phyloP scores from a whole-genome alignment of 495 filamentous ascomycete genomes.

The Corynascus novoguineensis region DNA sequence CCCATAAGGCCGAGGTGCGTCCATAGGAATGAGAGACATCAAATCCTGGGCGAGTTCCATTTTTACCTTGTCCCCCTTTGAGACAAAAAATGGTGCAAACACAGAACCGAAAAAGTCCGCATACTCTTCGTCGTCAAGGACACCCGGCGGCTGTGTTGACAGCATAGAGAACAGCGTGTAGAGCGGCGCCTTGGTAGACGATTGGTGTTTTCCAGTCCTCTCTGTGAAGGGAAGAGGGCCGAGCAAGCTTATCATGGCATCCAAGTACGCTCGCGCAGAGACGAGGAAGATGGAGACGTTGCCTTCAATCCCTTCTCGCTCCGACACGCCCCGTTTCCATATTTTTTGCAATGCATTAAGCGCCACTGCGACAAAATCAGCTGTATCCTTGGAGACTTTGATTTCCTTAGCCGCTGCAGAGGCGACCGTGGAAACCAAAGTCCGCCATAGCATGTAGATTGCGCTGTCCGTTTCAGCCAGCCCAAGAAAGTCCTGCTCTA shows the following conservation, averaged over 20 bases:
- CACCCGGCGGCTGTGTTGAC: slow-evolving; percentile 36
- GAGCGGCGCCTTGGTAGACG: slow-evolving; percentile 39
- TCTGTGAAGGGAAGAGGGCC: slow-evolving; percentile 76
- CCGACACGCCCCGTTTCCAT: slow-evolving; percentile 47
- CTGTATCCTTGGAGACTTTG: slow-evolving; percentile 77
- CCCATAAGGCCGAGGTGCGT: slow-evolving; percentile 35
- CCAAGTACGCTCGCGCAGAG: slow-evolving; percentile 55
- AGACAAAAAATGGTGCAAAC: slow-evolving; percentile 44
- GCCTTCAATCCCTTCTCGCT: slow-evolving; percentile 16
- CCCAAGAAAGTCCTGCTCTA: slow-evolving; percentile 53
- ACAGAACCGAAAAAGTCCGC: slow-evolving; percentile 36
- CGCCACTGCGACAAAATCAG: slow-evolving; percentile 67
- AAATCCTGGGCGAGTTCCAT: slow-evolving; percentile 41
- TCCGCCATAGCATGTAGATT: slow-evolving; percentile 60
- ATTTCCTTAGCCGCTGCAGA: slow-evolving; percentile 83
- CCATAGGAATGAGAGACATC: slow-evolving; percentile 34
- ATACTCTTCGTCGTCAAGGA: slow-evolving; percentile 40
- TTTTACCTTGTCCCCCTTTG: slow-evolving; percentile 37
- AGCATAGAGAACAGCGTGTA: slow-evolving; percentile 47
- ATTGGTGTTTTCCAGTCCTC: slow-evolving; percentile 46
- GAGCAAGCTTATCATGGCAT: slow-evolving; percentile 56
- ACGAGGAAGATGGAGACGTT: slow-evolving; percentile 50
- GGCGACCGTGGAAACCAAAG: slow-evolving; percentile 61
- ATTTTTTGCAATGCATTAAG: slow-evolving; percentile 60
- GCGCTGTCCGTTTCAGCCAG: slow-evolving; percentile 40